phyloP scores from a whole-genome alignment of 305 asterid species.

The Withania somnifera region DNA sequence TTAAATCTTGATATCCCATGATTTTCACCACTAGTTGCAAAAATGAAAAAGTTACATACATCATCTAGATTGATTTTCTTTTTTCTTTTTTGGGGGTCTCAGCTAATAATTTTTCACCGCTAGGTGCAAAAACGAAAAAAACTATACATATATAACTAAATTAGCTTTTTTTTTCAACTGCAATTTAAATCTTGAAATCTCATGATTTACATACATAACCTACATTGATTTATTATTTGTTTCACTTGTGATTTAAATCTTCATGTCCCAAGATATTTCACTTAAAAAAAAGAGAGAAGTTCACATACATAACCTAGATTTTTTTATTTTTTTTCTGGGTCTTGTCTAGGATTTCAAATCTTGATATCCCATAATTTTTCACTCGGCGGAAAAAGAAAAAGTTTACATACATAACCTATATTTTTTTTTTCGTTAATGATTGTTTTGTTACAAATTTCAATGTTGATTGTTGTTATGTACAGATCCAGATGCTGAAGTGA shows the following conservation, averaged over 20 bases:
- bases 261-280: neutral
- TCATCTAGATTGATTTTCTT: no score
- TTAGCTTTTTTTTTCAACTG: neutral
- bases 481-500: conserved; percentile 88
- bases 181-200: neutral
- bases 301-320: neutral
- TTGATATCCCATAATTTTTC: neutral
- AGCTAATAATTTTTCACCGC: no score
- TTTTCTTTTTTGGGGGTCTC: no score
- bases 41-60: no score
- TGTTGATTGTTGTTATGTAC: conserved; percentile 1
- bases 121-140: neutral
- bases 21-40: neutral
- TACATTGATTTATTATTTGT: neutral
- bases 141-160: neutral
- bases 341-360: neutral
- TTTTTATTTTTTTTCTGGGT: neutral
- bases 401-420: neutral
- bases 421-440: neutral
- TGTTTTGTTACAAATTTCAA: neutral
- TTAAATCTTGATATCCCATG: neutral
- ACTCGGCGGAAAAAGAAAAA: neutral
- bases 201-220: neutral
- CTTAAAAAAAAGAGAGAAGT: neutral
- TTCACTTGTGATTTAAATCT: neutral